Base-by-base conservation (phyloP, 2,329 filamentous ascomycete genomes). In the Malbranchea zuffiana region DNA sequence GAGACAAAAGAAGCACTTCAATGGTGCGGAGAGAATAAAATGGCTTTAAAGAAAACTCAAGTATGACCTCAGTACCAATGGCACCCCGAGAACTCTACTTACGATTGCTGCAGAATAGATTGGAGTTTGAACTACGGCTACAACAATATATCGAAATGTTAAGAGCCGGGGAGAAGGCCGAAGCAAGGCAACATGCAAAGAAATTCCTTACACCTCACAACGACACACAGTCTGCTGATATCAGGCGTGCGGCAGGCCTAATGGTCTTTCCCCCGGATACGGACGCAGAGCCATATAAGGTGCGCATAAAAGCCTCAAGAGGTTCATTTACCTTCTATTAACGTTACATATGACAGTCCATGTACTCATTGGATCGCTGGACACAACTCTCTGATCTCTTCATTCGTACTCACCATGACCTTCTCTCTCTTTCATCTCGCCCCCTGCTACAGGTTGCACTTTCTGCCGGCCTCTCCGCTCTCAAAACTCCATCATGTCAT, bases 101-200 rank as follows among this genome's bases (percentile, higher is more conserved):
- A n/a, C 10, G 21, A 6, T 23, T 28, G 15, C 13, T 26, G 17
- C 33, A 85, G 71, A 85, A 80, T 52, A 82, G 81, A 47, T 72
- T 98, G 11, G 90, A 98, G 59, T 93, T 94, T 53, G 84, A 93
- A 68, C 72, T 98, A 28, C 79, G 90, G 8, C 71, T 92, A 50
- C 90, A 98, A 59, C 87, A 96, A 57, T 96, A 87, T 57, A 87
- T 96, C 50, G 90, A 96, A 60, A 70, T 96, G 43, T 76, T 93
- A 41, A 72, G 88, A 42, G 75, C 70, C 25, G 73, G 73, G 37
- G 68, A 78, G 3, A 66, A 71, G 16, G 55, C 63, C 5, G 86
- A 95, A 45, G 86, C 87, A 8, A 81, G 86, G 44, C 59, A 69
- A 16, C 83, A 96, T 62, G 86, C 86, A 17, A 80, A 78, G 54